Percentiles rank a stretch among this genome's conserved stretches.
These are phyloP conservation scores for Aspergillus sp. DNA, from an alignment of 2,329 filamentous ascomycete genomes.

Conservation along the genomic window DNA sequence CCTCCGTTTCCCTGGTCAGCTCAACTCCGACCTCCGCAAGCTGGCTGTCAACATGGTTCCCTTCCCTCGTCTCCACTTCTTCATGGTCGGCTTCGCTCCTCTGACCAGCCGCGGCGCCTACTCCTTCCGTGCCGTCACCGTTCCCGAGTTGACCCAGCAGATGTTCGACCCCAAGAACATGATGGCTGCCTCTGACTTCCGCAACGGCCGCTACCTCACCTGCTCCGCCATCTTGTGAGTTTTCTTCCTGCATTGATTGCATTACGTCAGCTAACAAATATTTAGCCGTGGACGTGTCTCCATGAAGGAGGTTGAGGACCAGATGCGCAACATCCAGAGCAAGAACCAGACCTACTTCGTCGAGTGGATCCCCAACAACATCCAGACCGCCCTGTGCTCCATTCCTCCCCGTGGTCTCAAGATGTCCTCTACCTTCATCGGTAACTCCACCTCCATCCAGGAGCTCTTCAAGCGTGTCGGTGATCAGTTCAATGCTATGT, in stretches of 20 bases:
- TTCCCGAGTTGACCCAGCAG: conserved; percentile 98
- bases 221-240: conserved; percentile 95
- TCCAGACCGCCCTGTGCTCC: conserved; percentile 98
- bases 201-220: conserved; percentile 98
- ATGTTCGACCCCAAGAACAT: conserved; percentile 99
- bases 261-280: neutral
- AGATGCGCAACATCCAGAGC: conserved; percentile 99
- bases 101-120: conserved; percentile 89
- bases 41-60: conserved; percentile 99
- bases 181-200: conserved; percentile 99
- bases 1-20: conserved; percentile 98
- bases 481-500: conserved; percentile 99
- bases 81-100: conserved; percentile 99
- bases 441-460: conserved; percentile 99
- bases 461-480: conserved; percentile 99
- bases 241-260: neutral
- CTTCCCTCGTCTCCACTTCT: conserved; percentile 99
- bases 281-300: conserved; percentile 95
- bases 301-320: conserved; percentile 99
- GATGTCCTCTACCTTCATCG: conserved; percentile 99
- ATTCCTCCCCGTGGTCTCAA: conserved; percentile 96
- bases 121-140: conserved; percentile 96
- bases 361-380: conserved; percentile 99
- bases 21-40: conserved; percentile 99
- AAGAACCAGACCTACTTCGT: conserved; percentile 99